phyloP scores from a whole-genome alignment of 257 asterid genomes.

The Solanum habrochaites region DNA sequence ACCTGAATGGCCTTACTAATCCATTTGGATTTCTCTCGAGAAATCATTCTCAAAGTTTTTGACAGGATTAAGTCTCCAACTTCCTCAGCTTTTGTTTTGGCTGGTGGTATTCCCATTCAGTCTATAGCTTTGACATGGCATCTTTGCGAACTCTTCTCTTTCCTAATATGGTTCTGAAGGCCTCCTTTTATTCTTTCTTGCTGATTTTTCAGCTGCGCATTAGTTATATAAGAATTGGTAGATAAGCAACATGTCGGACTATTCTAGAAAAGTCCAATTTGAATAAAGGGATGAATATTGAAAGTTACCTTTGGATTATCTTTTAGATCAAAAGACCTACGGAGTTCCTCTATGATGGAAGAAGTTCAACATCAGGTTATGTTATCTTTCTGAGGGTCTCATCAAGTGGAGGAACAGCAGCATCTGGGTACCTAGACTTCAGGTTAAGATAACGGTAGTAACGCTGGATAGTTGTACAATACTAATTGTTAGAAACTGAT shows the following conservation, averaged over 20 bases:
- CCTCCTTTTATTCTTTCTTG: conserved; percentile 56
- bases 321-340: conserved; percentile 56
- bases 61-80: conserved; percentile 65
- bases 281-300: not conserved
- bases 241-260: not conserved
- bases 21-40: conserved; percentile 88
- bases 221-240: conserved; percentile 5
- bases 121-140: conserved; percentile 45
- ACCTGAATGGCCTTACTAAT: conserved; percentile 54
- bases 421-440: conserved; percentile 70
- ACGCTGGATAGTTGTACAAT: conserved; percentile 37
- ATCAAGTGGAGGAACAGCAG: conserved; percentile 80
- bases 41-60: conserved; percentile 82
- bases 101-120: conserved; percentile 39
- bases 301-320: conserved; percentile 78
- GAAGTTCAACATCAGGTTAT: conserved; percentile 66
- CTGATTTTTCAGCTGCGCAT: conserved; percentile 74
- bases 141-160: conserved; percentile 17
- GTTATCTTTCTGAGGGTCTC: conserved; percentile 68
- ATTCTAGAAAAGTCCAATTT: not conserved
- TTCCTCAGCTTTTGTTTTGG: conserved; percentile 40
- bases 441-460: conserved; percentile 63
- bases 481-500: not conserved
- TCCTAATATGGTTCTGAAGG: conserved; percentile 63
- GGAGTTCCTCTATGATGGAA: conserved; percentile 51